Evolutionary conservation across 192 early-diverging fungal species (phyloP), one percentile per base, ranked within the genome.

Genomic region (Gryganskiella cystojenkinii): DNA sequence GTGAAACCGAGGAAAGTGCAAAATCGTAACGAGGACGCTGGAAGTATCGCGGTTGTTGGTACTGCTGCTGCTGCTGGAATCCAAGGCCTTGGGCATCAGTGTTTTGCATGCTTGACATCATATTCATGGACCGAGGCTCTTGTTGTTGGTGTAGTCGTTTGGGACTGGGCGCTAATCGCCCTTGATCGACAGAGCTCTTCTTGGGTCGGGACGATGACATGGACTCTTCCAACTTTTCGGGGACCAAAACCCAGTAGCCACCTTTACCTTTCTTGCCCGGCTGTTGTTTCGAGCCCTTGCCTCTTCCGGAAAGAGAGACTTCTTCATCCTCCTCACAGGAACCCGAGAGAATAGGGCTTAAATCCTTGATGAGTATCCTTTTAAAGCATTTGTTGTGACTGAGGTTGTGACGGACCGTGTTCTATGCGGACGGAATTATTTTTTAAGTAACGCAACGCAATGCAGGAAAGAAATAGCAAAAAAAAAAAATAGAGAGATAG

Each of bases 331-430:
- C 53, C 0, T 54, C 28, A 24, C 35, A 28, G 11, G 64, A 45
- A 30, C 53, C 51, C 31, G 50, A 53, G 25, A 25, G 40, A 14
- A 56, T 4, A 24, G 40, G 30, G 3, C 30, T 40, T 13, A 40
- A 40, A 14, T 54, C 51, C 22, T 66, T 56, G 42, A 46, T 25
- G 20, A 56, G 40, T 17, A 66, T 56, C 20, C 64, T 51, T 1
- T 31, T 33, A 42, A 66, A 66, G 43, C 64, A 66, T 27, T 54
- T 56, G 11, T 56, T 66, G 30, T 66, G 64, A 27, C 64, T 66
- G 8, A 66, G 28, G 17, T 66, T 66, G 43, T 66, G 64, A 2
- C 64, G 64, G n/a, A 66, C 53, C 17, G 64, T 66, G n/a, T 66
- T 66, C 64, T 66, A 56, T 30, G 15, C 11, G 15, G 42, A 24